phyloP scores from a whole-genome alignment of 2,329 filamentous ascomycete species.

The Macrophomina phaseolina region DNA sequence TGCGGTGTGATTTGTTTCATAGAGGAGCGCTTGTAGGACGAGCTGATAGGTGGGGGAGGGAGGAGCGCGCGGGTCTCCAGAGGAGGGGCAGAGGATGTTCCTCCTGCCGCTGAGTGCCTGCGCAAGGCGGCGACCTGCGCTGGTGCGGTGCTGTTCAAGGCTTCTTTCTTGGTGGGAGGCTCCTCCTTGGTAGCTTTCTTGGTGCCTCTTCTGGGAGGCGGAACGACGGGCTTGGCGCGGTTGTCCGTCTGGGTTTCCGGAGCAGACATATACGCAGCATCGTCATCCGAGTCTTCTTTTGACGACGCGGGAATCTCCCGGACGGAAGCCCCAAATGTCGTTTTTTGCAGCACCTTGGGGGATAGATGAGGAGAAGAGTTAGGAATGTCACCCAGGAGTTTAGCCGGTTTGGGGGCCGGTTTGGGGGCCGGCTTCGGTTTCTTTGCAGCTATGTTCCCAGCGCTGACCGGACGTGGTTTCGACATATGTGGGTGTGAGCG shows the following conservation, averaged over 20 bases:
- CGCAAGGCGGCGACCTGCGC: slow-evolving; percentile 16
- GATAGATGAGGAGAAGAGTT: not conserved
- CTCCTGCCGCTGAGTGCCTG: slow-evolving; percentile 34
- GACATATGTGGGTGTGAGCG: not conserved
- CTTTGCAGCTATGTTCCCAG: slow-evolving; percentile 22
- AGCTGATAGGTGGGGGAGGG: slow-evolving; percentile 41
- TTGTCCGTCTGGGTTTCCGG: slow-evolving; percentile 41
- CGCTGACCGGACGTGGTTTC: slow-evolving; percentile 27
- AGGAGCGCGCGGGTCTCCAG: slow-evolving; percentile 34
- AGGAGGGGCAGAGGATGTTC: slow-evolving; percentile 33
- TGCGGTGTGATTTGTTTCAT: slow-evolving; percentile 50
- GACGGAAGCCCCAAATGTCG: not conserved
- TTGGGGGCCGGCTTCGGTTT: slow-evolving; percentile 41
- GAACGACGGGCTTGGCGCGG: slow-evolving; percentile 40
- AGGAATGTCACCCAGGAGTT: slow-evolving; percentile 24
- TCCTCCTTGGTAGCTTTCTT: slow-evolving; percentile 31
- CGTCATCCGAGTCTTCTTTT: slow-evolving; percentile 27
- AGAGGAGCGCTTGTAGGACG: slow-evolving; percentile 45
- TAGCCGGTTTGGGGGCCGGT: slow-evolving; percentile 38
- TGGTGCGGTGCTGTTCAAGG: not conserved
- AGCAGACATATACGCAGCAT: slow-evolving; percentile 39
- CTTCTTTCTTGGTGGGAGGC: not conserved
- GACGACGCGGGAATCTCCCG: not conserved
- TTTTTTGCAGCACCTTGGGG: slow-evolving; percentile 12
- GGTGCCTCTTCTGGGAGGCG: slow-evolving; percentile 46